A percentile compares a stretch with the other conserved stretches of the same genome.
These are phyloP conservation scores for Phytophthora constricta DNA, from an alignment of 352 stramenopile genomes.

Conservation along the genomic window DNA sequence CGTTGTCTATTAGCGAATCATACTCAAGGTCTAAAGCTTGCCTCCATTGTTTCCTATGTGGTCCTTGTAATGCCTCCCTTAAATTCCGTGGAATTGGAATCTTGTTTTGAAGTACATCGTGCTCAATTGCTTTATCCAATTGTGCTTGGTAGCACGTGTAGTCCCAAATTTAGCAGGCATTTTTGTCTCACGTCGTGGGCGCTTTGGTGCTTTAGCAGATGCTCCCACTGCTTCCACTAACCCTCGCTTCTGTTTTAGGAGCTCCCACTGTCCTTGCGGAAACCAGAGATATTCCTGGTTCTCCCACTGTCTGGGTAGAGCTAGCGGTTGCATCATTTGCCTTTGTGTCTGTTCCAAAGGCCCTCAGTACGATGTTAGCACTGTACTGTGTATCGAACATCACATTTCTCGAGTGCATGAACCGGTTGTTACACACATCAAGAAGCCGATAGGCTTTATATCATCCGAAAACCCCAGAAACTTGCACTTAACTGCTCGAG, in stretches of 20 bases:
- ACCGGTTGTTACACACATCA: constrained; percentile 15
- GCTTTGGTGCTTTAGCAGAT: background rate
- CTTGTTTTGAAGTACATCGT: constrained; percentile 10
- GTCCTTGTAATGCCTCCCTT: constrained; percentile 12
- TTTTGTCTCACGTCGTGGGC: constrained; percentile 12
- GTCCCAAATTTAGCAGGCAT: constrained; percentile 4
- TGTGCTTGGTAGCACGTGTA: constrained; percentile 16
- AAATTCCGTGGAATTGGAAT: constrained; percentile 4
- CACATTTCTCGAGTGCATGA: constrained; percentile 11
- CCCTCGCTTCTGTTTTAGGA: background rate
- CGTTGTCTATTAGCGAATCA: constrained; percentile 14
- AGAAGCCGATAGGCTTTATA: constrained; percentile 8
- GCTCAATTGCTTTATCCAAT: constrained; percentile 2
- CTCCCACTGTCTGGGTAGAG: too few species aligned
- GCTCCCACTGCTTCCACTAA: background rate
- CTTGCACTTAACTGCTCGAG: constrained; percentile 7
- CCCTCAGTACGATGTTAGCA: background rate
- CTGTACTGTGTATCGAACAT: constrained; percentile 15
- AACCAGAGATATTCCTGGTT: background rate
- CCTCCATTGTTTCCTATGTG: constrained; percentile 10
- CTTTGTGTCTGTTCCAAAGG: constrained; percentile 4
- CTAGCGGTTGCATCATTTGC: background rate
- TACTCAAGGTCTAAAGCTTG: constrained; percentile 12
- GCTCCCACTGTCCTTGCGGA: background rate
- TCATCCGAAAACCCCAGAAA: constrained; percentile 12